Evolutionary conservation across 2,329 filamentous ascomycete genomes (phyloP), one percentile per base, ranked within the genome.

Genomic region (Sordariomycetes sp.): DNA sequence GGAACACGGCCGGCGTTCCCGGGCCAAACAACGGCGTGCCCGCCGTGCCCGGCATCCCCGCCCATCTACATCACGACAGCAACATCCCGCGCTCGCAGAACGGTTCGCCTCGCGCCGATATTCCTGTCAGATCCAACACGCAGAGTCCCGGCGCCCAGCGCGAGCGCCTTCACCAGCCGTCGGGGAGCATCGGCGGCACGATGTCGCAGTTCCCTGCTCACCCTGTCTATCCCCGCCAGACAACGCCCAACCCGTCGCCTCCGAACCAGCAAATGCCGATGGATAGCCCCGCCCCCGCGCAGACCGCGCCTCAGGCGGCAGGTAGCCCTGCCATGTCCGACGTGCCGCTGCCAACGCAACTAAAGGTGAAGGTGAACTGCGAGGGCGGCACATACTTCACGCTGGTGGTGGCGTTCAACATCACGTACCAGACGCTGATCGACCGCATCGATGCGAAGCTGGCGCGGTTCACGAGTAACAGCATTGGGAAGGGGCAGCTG

Each of bases 381-480:
- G 90, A 94, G 60, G 76, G 72, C 53, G 88, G 88, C 53, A 94
- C 92, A 68, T 95, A 95, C 64, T 88, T 97, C 60, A 97, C 93
- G 1, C 80, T 99, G n/a, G 93, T 99, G 12, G 95, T 96, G 50
- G 89, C 90, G 35, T 95, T 90, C 72, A 96, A 95, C 69, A 97
- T 97, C 66, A 88, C 90, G 48, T 97, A 95, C 72, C 90, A 94
- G 64, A 94, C 90, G 25, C 79, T 99, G 58, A 91, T 94, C 62
- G 94, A 97, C 69, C 88, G 94, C 12, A 97, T 99, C 65, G 94
- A 99, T 68, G 90, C 91, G 32, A 99, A 99, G 71, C 82, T 99
- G 59, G 88, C 88, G 60, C 85, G 90, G 58, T 92, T 92, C 65
- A 96, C 90, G 22, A 87, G 81, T 64, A 88, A 89, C 68, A 92